Evolutionary conservation across 805 yeast genomes (phyloP), one percentile per base, ranked within the genome.

Genomic region (Yamadazyma endophytica): DNA sequence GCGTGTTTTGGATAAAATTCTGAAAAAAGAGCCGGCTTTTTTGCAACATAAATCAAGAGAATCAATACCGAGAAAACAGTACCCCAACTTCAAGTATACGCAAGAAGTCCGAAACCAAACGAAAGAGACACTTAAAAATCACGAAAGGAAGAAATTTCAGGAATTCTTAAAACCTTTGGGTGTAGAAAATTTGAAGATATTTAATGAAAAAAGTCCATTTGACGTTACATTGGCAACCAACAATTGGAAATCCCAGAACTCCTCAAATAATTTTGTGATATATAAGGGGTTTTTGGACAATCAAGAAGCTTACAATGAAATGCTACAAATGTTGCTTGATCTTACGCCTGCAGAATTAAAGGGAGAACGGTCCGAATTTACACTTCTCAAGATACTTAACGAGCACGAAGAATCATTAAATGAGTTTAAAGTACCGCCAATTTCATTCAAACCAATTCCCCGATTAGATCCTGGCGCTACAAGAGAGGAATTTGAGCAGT

Each of bases 161-260:
- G 57, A 59, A 16, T 64, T 63, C 36, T 41, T 65, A 18, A 38
- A 41, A 21, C 68, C 69, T 2, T 47, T 65, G 20, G 44, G 47
- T 5, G 58, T 62, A 34, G 56, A 58, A 4, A 46, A 56, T 24
- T 46, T 65, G 28, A 63, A 59, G 36, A 42, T 52, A 6, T 56
- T 49, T 32, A 54, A 50, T 27, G 50, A 58, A 14, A 25, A 40
- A 9, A 21, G 35, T 16, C 13, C 18, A 16, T 64, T 50, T 37
- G 52, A 64, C 37, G 24, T 17, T 11, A 16, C 20, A 4, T 31
- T 33, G 9, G 68, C 70, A 1, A 42, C 32, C 11, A 30, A 32
- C 8, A 55, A 55, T 25, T 56, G 67, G 59, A 38, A 37, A 14
- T 19, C 43, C 13, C 50, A 49, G 19, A 38, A 34, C 9, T 42